These are phyloP conservation scores for Medicago lupulina DNA, from an alignment of 306 rosid genomes.

Conservation along the genomic window DNA sequence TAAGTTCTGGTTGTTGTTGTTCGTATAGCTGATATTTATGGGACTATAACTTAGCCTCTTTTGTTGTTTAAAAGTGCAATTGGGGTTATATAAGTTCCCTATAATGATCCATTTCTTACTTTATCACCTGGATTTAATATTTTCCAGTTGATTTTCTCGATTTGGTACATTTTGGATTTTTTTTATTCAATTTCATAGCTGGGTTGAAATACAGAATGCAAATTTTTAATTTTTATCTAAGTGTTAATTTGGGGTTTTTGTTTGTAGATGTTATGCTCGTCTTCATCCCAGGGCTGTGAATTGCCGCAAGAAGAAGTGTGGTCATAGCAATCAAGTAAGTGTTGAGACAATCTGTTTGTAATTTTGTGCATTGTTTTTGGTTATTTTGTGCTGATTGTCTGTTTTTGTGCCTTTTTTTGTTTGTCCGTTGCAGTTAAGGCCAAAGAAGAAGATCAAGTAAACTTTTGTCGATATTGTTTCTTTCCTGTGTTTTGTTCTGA, in stretches of 20 bases:
- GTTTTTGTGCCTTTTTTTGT: background rate
- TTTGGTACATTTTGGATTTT: conserved; percentile 35
- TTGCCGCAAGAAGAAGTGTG: conserved; percentile 86
- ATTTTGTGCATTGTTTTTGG: background rate
- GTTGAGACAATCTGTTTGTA: background rate
- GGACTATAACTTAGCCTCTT: conserved; percentile 56
- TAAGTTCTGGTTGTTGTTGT: too few species aligned
- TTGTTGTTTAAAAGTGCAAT: conserved; percentile 21
- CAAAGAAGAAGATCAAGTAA: conserved; percentile 90
- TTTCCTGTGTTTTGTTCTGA: background rate
- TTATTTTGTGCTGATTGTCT: accelerated
- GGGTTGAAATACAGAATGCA: background rate
- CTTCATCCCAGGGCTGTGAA: conserved; percentile 83
- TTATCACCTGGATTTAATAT: conserved; percentile 60
- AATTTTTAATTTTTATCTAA: background rate
- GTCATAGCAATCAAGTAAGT: conserved; percentile 81
- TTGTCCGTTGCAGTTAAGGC: conserved; percentile 69
- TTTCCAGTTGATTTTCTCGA: conserved; percentile 67
- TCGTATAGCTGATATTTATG: background rate
- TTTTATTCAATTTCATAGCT: background rate
- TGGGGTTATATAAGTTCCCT: conserved; percentile 58
- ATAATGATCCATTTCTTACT: conserved; percentile 58
- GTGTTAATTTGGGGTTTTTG: background rate
- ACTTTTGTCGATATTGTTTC: background rate
- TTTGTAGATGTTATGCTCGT: conserved; percentile 74